These are phyloP conservation scores for Daldinia bambusicola DNA, from an alignment of 495 filamentous ascomycete genomes.

Conservation along the genomic window DNA sequence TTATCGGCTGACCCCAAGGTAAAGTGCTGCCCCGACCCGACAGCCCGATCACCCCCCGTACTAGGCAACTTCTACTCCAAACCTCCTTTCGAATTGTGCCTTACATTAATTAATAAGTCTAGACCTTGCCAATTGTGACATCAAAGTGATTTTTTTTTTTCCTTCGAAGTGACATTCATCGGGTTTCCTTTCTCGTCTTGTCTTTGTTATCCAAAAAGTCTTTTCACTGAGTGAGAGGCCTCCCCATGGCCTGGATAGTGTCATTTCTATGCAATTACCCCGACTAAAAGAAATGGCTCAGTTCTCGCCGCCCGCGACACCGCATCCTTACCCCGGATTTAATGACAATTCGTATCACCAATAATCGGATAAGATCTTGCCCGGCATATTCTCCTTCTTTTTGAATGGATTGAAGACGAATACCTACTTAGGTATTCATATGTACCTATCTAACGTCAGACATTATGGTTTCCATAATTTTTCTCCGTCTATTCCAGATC, in stretches of 20 bases:
- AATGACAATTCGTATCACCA: neutral
- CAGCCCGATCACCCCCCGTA: neutral
- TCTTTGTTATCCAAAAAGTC: slow-evolving; percentile 14
- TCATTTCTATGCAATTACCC: slow-evolving; percentile 10
- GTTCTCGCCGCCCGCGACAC: neutral
- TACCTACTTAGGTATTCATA: neutral
- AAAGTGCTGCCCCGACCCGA: neutral
- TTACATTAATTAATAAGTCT: slow-evolving; percentile 14
- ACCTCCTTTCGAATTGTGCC: slow-evolving; percentile 2
- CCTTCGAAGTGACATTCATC: slow-evolving; percentile 23
- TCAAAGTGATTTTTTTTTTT: slow-evolving; percentile 33
- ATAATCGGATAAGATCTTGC: slow-evolving; percentile 13
- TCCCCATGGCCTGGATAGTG: neutral
- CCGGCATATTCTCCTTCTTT: neutral
- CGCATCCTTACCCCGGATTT: neutral
- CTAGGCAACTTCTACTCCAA: slow-evolving; percentile 6
- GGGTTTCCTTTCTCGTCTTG: slow-evolving; percentile 37
- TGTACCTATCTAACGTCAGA: too few relatives aligned
- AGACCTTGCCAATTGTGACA: slow-evolving; percentile 27
- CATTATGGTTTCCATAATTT: too few relatives aligned
- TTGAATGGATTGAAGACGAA: neutral
- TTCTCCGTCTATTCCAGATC: too few relatives aligned
- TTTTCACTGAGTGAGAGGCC: slow-evolving; percentile 7
- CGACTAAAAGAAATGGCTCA: slow-evolving; percentile 5
- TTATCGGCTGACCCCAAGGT: slow-evolving; percentile 30